Evolutionary conservation across 2,329 filamentous ascomycete genomes (phyloP), one percentile per base, ranked within the genome.

Genomic region (Tolypocladium inflatum): DNA sequence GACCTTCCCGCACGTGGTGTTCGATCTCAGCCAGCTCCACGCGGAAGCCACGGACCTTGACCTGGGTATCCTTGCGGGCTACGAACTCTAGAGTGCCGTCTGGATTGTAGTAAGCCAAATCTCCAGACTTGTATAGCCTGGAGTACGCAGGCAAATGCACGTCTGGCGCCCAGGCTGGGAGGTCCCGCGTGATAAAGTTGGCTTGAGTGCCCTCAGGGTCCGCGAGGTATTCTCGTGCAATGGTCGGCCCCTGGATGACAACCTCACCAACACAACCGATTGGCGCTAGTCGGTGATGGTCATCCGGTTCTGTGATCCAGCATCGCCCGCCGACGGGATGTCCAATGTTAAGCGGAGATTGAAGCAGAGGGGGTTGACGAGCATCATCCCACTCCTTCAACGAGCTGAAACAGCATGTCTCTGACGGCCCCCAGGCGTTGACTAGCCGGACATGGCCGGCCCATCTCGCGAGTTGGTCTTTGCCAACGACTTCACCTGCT

Each of bases 21-120:
- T 63, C 60, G 10, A 63, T 55, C 35, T 63, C 60, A 39, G 56
- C 57, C 42, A 61, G 55, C 55, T 64, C 62, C 35, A 65, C 55
- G 10, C 63, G 59, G 17, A 58, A 55, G 7, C 63, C 63, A 26
- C 62, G 52, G 9, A 64, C 60, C 55, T 66, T 33, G 21, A 11
- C 21, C 54, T 63, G 59, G 5, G 30, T 33, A 33, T 33, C 30
- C 30, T 33, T 33, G 30, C 30, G 30, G 30, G 30, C 30, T 33
- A 33, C 48, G 57, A 43, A 63, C 43, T 64, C 59, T 4, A 65
- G 48, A 5, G 57, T 58, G 13, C 63, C 63, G 33, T 58, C 55
- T 3, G 60, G 55, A 5, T 61, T 57, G 51, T 57, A 60, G 13
- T 57, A 59, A 11, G 56, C 62, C n/a, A 65, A 37, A 37, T 65